These are phyloP conservation scores for Elsinoe fawcettii DNA, from an alignment of 2,329 filamentous ascomycete genomes.

Conservation along the genomic window DNA sequence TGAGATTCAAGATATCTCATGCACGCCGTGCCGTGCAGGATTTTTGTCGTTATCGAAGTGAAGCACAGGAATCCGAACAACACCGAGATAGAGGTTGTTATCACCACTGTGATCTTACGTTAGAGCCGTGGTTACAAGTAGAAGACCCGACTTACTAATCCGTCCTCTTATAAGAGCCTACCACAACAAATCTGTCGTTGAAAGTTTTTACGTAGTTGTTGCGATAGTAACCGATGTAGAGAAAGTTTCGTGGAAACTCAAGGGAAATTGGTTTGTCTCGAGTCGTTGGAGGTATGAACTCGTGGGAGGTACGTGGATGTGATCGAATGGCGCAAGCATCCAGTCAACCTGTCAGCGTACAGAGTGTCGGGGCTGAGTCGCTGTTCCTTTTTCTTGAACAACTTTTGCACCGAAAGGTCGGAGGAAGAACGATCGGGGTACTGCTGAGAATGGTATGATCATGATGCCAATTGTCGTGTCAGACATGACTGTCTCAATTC, in stretches of 20 bases:
- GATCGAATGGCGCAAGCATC: background rate
- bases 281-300: background rate
- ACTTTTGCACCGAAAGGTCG: background rate
- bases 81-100: background rate
- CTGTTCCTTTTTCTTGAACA: background rate
- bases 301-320: background rate
- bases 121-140: no score
- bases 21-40: background rate
- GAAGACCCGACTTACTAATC: background rate
- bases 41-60: background rate
- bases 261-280: background rate
- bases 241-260: background rate
- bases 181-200: background rate
- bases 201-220: background rate
- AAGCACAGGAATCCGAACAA: background rate
- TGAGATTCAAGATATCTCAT: background rate
- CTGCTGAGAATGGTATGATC: background rate
- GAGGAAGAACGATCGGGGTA: background rate
- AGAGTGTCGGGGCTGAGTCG: background rate
- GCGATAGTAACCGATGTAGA: background rate
- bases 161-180: background rate
- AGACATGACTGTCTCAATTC: no score
- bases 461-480: background rate
- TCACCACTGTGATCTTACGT: background rate
- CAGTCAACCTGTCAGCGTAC: background rate